Evolutionary conservation across 768 basidiomycete genomes (phyloP), one percentile per base, ranked within the genome.

Genomic region (Hysterangium stoloniferum): DNA sequence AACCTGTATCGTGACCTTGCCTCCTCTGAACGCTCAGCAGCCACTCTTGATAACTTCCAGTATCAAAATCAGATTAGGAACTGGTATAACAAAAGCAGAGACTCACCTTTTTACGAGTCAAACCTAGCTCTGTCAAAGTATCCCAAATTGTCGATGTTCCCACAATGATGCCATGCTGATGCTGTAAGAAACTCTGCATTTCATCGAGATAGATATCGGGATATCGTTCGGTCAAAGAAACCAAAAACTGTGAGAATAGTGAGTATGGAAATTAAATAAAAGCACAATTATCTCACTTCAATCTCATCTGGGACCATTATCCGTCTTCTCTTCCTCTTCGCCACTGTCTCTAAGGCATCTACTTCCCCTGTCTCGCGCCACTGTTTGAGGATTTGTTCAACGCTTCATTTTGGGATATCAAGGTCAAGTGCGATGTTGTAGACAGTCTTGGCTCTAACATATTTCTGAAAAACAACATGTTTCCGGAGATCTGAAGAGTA

Each of bases 161-260:
- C 8, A 41, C 20, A 20, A 41, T 20, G 22, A 41, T 41, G 12
- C 38, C 38, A 41, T 20, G 22, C 12, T 11, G 12, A 8, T 12
- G 12, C 11, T 12, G 20, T 9, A 62, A 44, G 22, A 45, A 45
- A 34, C 55, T 52, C 45, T 56, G 54, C 9, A 57, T 52, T 48
- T 57, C 54, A n/a, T 57, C 54, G 3, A 60, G 56, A 42, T 56
- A 60, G 6, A 60, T 15, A 37, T 58, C 57, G 17, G 59, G 59
- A 2, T 49, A 46, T 45, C 52, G 52, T 24, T 59, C 58, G 12
- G 57, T 47, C 24, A 62, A 25, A 24, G 29, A 55, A n/a, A 60
- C 35, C 34, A 60, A 40, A 35, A 45, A 56, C 55, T 55, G 20
- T 20, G 20, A 41, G 38, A 41, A 22, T 20, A 41, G 33, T 17